A percentile compares a stretch with the other conserved stretches of the same genome.
Evolutionary conservation across 306 rosid genomes (phyloP).

Genomic region (Trichosanthes truncata): DNA sequence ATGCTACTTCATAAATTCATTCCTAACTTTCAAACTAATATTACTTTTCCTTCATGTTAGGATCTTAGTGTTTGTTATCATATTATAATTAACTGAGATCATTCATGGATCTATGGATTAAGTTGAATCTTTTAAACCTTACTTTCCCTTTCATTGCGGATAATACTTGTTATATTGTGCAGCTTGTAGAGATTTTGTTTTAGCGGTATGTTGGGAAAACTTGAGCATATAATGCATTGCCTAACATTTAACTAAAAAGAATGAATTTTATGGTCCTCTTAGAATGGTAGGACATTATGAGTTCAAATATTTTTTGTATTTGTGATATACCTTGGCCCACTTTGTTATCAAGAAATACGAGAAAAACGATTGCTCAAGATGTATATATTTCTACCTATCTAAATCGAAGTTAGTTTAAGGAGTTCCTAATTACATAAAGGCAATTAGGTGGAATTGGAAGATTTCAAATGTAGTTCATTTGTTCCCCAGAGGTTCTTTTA

Average conservation of each 20-base stretch:
- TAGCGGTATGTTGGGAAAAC: not conserved
- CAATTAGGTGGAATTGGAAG: not conserved
- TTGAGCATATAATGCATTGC: not conserved
- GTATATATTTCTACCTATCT: not conserved
- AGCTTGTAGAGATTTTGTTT: not conserved
- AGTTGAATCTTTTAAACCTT: not conserved
- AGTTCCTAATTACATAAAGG: not conserved
- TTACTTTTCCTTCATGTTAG: not conserved
- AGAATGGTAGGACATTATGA: not conserved
- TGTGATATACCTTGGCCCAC: not conserved
- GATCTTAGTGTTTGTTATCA: not conserved
- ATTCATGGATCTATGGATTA: not conserved
- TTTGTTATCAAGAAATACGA: not conserved
- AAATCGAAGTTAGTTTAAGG: not conserved
- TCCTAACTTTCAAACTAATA: not conserved
- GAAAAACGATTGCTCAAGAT: not conserved
- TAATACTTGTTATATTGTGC: not conserved
- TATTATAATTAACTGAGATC: not conserved
- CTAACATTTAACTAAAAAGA: not conserved
- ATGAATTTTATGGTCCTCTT: not conserved
- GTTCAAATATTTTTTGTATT: not conserved
- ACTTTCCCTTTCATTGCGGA: not conserved
- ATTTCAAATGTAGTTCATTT: not conserved
- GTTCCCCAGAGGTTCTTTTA: conserved; percentile 22
- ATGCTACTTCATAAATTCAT: not conserved